Base-by-base conservation (phyloP, 2,329 filamentous ascomycete species). In the Colletotrichum sansevieriae region DNA sequence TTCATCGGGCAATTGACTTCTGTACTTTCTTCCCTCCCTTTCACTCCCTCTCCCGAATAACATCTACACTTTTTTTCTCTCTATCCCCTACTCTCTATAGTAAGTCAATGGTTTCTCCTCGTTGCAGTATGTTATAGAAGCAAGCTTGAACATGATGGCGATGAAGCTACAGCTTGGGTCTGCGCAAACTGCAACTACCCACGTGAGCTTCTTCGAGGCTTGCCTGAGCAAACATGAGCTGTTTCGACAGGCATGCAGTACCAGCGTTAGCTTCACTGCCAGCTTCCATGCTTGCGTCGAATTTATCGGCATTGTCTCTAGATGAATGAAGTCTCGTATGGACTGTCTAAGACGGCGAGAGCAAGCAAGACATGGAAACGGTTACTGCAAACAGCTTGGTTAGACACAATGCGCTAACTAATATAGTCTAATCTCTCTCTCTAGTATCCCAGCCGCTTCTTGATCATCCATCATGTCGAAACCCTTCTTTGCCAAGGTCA, bases 401-500 rank as follows among this genome's bases (percentile, higher is more conserved):
- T 39, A 20, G 62, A 44, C 29, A 54, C 33, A 43, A 33, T 37
- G 15, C 33, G 41, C 65, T 68, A 56, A 68, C 37, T 20, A 29
- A 8, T 22, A 47, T n/a, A 65, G 62, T 43, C 18, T 39, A 56
- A 29, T 59, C 25, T 29, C 41, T 44, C 22, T 29, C 12, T 22
- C 29, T 39, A 49, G 55, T 25, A 41, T 46, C 22, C 65, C 61
- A 49, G 63, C 54, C 67, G 64, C 63, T 58, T 64, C 44, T 70
- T 70, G 63, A 66, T 59, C 47, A 33, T 54, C 68, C 76, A 81
- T 65, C 75, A 85, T 87, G 84, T 82, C 80, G 67, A 87, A 86
- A 78, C 80, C 81, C 62, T 88, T 88, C 75, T 80, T 89, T 79
- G 89, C 91, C 78, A 92, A 90, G 76, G 95, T 98, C 81, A 99